Base-by-base conservation (phyloP, 352 stramenopile species). In the Globisporangium carolinianum region DNA sequence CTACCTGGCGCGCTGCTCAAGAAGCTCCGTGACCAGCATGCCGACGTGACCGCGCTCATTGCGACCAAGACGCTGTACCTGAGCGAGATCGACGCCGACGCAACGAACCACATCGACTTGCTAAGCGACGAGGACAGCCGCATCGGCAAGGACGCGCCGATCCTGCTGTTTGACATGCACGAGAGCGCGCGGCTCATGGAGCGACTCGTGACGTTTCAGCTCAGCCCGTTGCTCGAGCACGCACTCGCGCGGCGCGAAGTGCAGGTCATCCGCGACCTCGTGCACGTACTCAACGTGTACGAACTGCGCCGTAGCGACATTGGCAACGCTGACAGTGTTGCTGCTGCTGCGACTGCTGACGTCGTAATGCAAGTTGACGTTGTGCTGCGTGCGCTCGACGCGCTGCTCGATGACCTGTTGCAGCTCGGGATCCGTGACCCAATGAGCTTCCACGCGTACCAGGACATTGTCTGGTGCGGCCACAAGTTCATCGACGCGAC, bases 381-480 rank as follows among this genome's bases (percentile, higher is more conserved):
- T 5, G 67, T 86, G 0, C 58, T 94, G 32, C 49, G 56, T 5
- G 60, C 65, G 10, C 37, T 94, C 6, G 73, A 91, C 51, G n/a
- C 51, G 2, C 71, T 91, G 17, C 62, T 94, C 42, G 76, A 83
- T 36, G 71, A 68, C 3, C 39, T 87, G 0, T 51, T 91, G 41
- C 65, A 68, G 9, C 59, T 91, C 8, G 75, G 79, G 2, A 60
- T 87, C 48, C 81, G 83, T 4, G 75, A 79, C 48, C 81, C 83
- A 17, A 65, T 76, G 15, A 87, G 65, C 12, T 91, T 83, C 61
- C 73, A 86, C 49, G 77, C 79, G 6, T 94, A 91, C 60, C 82
- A 95, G 58, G 83, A 95, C 45, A 82, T 95, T 50, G 71, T 89
- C n/a, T 95, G 86, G 86, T 86, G 81, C 45, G 85, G 80, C 0